Conservation (phyloP, 257 asterid species). For the Verbascum thapsus region DNA sequence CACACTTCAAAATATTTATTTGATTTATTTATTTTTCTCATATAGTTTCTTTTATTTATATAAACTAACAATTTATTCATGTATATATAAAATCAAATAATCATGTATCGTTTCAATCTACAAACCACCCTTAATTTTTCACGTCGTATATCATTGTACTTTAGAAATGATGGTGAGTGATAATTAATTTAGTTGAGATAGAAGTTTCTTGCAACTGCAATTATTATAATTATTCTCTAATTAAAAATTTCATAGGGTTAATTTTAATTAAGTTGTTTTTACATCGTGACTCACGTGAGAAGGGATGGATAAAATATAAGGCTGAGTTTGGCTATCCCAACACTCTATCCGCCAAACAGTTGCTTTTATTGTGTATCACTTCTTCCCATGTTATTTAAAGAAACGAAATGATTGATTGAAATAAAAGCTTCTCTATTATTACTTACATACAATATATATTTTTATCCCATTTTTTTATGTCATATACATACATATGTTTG, state of each 20-base stretch:
- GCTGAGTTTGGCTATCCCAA: conserved; percentile 30
- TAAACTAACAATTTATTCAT: no score
- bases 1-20: no score
- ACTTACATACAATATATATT: neutral
- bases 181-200: no score
- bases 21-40: no score
- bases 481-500: no score
- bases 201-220: no score
- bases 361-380: conserved; percentile 49
- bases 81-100: no score
- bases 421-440: conserved; percentile 30
- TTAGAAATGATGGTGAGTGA: no score
- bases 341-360: conserved; percentile 53
- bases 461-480: neutral
- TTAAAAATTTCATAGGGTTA: neutral
- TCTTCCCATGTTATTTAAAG: conserved; percentile 46
- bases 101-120: no score
- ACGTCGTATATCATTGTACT: no score
- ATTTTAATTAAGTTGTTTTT: neutral
- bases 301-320: conserved; percentile 12
- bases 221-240: neutral
- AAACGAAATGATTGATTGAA: conserved; percentile 49
- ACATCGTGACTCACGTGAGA: conserved; percentile 37
- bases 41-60: no score
- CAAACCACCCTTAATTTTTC: no score